Base-by-base conservation (phyloP, 2,329 filamentous ascomycete species). In the Ophiostoma australiae region DNA sequence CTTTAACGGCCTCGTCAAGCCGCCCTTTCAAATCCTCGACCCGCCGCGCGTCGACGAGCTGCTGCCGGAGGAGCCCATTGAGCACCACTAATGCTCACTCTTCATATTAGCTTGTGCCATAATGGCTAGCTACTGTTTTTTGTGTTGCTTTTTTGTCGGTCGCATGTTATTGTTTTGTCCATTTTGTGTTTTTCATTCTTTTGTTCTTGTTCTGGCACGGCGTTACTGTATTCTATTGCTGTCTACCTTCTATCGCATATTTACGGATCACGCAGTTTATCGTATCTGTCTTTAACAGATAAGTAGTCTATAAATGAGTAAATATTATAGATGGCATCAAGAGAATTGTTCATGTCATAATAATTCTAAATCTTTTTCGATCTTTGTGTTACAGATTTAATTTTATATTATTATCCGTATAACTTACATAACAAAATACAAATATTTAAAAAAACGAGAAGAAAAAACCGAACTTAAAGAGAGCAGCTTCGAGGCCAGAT, bases 1-100 rank as follows among this genome's bases (percentile, higher is more conserved):
- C 61, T 98, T 98, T 84, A 98, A 98, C 80, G 93, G 96, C 73
- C 88, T 99, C 72, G 86, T 98, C n/a, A 84, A 88, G 72, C 92
- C 93, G 31, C 95, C 95, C 0, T 82, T 96, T 13, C 79, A 83
- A 71, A 80, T 85, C 20, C 80, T 80, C 39, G 80, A 80, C 44
- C 84, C 80, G 48, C 80, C 80, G 39, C 84, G 85, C 74, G 82
- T 89, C 27, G 85, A 88, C 73, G 87, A 89, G 78, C 80, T 96
- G 37, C 82, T 97, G 8, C 91, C 91, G 0, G 93, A 96, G 79
- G 91, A 94, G 72, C 92, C 92, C 0, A 91, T 96, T 73, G 92
- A 96, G 81, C 92, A 95, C 73, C 78, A 77, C 69, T 77, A 72
- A 8, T 33, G 4, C 44, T 48, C 17, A 27, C n/a, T 27, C 8